Percentiles rank a stretch among this genome's conserved stretches.
phyloP scores from a whole-genome alignment of 139 green algal genomes.

The Chlamydomonas sp. region DNA sequence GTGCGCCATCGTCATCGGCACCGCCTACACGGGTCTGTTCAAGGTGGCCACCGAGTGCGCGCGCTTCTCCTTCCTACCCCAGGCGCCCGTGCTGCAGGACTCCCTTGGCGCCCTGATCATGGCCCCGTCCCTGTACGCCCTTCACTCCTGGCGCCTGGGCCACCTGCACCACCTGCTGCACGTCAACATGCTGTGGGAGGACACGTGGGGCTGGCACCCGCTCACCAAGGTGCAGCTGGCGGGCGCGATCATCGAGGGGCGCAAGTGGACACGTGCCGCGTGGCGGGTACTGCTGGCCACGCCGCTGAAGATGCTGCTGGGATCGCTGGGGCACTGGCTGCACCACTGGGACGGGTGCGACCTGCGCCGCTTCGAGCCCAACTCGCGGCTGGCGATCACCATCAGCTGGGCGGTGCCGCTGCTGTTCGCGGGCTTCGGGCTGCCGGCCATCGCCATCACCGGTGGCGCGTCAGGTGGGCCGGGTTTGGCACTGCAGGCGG shows the following conservation, averaged over 20 bases:
- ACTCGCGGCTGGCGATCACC: conserved; percentile 28
- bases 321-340: conserved; percentile 45
- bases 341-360: conserved; percentile 48
- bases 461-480: conserved; percentile 34
- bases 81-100: conserved; percentile 32
- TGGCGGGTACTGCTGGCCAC: conserved; percentile 31
- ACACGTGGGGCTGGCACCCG: conserved; percentile 53
- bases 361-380: conserved; percentile 43
- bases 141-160: conserved; percentile 41
- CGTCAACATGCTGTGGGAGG: conserved; percentile 49
- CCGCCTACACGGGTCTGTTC: conserved; percentile 66
- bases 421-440: conserved; percentile 44
- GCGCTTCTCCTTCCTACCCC: conserved; percentile 43
- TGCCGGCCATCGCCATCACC: conserved; percentile 44
- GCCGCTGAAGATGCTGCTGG: conserved; percentile 57
- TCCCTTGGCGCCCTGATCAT: conserved; percentile 56
- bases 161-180: conserved; percentile 37
- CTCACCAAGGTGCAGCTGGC: conserved; percentile 32
- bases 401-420: conserved; percentile 45
- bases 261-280: neutral
- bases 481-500: neutral
- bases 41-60: conserved; percentile 60
- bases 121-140: conserved; percentile 55
- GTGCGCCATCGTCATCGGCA: conserved; percentile 54
- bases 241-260: neutral